These are phyloP conservation scores for Sugiyamaella qingdaonensis DNA, from an alignment of 805 yeast genomes.

Conservation along the genomic window DNA sequence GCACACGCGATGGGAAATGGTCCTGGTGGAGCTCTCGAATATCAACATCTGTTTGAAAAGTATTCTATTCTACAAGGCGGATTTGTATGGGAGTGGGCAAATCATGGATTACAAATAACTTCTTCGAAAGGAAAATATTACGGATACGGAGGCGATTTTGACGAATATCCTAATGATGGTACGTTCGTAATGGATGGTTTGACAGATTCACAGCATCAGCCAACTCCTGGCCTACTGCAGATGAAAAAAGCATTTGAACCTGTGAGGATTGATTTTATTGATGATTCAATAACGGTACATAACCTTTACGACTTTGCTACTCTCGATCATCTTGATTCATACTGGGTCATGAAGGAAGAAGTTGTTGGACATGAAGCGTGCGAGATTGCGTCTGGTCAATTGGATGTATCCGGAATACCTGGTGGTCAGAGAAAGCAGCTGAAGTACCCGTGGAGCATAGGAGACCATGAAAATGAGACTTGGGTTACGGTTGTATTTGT, in stretches of 20 bases:
- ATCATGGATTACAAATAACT: conserved; percentile 30
- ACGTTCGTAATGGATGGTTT: conserved; percentile 36
- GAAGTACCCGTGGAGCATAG: not conserved
- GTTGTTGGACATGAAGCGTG: not conserved
- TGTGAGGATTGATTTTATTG: conserved; percentile 18
- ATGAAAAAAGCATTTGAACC: conserved; percentile 32
- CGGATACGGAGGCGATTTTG: conserved; percentile 32
- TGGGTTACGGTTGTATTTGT: conserved; percentile 9
- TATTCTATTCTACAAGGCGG: conserved; percentile 35
- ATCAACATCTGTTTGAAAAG: conserved; percentile 32
- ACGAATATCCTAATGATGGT: conserved; percentile 36
- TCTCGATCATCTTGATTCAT: conserved; percentile 6
- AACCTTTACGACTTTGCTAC: conserved; percentile 14
- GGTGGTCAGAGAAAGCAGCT: conserved; percentile 1
- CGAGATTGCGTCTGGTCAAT: not conserved
- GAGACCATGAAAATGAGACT: not conserved
- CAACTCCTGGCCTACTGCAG: conserved; percentile 36
- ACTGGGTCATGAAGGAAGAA: not conserved
- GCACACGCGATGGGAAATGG: conserved; percentile 40
- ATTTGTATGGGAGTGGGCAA: conserved; percentile 39
- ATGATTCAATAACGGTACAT: conserved; percentile 1
- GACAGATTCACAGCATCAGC: conserved; percentile 31
- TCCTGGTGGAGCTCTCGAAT: conserved; percentile 34
- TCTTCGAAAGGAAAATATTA: conserved; percentile 14
- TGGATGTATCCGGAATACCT: conserved; percentile 1